A percentile compares a stretch with the other conserved stretches of the same genome.
These are phyloP conservation scores for Penicillium longicatenatum DNA, from an alignment of 495 filamentous ascomycete species.

Conservation along the genomic window DNA sequence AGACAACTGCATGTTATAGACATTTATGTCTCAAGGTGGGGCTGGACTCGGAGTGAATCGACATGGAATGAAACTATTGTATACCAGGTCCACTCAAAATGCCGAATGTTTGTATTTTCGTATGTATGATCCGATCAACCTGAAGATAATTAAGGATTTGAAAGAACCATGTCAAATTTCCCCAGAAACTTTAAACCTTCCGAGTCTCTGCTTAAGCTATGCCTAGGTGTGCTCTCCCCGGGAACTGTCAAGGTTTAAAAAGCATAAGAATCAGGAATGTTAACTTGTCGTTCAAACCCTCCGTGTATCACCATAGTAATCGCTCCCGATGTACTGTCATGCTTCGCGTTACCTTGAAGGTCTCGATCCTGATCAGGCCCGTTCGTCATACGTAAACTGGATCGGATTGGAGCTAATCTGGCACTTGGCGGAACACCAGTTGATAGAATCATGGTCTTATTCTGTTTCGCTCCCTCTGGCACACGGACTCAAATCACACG, in stretches of 20 bases:
- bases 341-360: slow-evolving; percentile 16
- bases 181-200: neutral
- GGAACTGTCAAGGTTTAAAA: neutral
- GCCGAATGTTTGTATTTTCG: neutral
- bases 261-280: neutral
- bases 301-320: slow-evolving; percentile 21
- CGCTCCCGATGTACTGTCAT: slow-evolving; percentile 3
- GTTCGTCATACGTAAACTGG: slow-evolving; percentile 15
- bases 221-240: no score
- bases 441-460: neutral
- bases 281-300: slow-evolving; percentile 10
- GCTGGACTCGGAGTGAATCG: slow-evolving; percentile 6
- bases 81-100: neutral
- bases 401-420: neutral
- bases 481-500: neutral
- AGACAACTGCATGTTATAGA: neutral
- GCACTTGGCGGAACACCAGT: neutral
- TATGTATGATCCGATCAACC: neutral
- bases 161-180: neutral
- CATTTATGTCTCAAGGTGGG: neutral
- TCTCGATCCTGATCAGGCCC: slow-evolving; percentile 11
- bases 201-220: neutral
- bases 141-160: neutral
- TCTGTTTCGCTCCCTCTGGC: neutral
- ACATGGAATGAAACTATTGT: neutral